These are phyloP conservation scores for Phylloporus sp. DNA, from an alignment of 1,284 basidiomycete species.

Conservation along the genomic window DNA sequence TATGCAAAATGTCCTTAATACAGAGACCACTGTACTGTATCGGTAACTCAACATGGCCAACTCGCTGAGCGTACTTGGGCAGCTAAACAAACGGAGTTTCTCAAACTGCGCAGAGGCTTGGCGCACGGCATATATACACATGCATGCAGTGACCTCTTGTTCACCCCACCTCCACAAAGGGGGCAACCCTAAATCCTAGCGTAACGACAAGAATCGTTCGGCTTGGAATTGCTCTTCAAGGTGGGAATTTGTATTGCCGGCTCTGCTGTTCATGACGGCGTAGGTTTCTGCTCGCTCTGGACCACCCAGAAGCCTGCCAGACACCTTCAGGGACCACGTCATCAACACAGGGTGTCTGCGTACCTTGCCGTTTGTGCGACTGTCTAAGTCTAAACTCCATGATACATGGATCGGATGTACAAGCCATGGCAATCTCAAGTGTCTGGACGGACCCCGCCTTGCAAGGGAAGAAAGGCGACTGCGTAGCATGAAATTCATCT, in stretches of 20 bases:
- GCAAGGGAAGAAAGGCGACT: slow-evolving; percentile 21
- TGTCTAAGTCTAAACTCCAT: slow-evolving; percentile 30
- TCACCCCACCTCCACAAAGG: neutral
- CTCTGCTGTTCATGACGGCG: neutral
- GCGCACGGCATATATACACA: neutral
- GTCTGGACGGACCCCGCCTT: slow-evolving; percentile 27
- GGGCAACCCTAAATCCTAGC: neutral
- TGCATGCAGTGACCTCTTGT: neutral
- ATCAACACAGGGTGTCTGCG: slow-evolving; percentile 6
- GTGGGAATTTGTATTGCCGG: neutral
- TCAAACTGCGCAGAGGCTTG: neutral
- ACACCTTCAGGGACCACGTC: neutral
- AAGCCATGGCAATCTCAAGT: slow-evolving; percentile 31
- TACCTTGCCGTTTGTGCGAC: slow-evolving; percentile 31
- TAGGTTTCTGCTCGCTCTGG: slow-evolving; percentile 25
- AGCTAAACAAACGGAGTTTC: neutral
- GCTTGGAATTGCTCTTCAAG: neutral
- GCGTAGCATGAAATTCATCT: slow-evolving; percentile 14
- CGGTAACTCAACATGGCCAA: neutral
- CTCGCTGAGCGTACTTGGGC: neutral
- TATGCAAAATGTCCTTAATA: neutral
- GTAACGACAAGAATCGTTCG: neutral
- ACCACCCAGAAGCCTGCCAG: slow-evolving; percentile 29
- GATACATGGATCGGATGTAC: slow-evolving; percentile 33
- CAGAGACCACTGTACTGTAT: neutral